Evolutionary conservation across 495 filamentous ascomycete genomes (phyloP), one percentile per base, ranked within the genome.

Genomic region (Opeltia flavorubescens): DNA sequence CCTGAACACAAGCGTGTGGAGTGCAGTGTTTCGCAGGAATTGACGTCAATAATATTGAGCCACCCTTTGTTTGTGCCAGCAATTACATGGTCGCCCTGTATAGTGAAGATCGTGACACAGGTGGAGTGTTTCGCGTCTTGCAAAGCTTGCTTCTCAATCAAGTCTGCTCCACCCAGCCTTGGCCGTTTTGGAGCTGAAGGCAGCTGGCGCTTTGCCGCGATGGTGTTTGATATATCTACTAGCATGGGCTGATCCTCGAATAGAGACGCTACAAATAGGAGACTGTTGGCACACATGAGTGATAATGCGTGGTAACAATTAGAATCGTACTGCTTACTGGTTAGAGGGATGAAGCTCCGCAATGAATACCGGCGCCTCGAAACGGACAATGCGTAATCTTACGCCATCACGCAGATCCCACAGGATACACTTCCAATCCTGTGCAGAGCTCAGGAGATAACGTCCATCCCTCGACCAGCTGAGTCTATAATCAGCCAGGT

Each of bases 111-210:
- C 1, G 87, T 82, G 8, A 86, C 86, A 26, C 89, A 95, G 1
- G 91, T 95, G 42, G 86, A 83, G 55, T 91, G 84, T 53, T 93
- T 95, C 11, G 91, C 87, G 55, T 95, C 89, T 57, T 89, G 82
- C 7, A 84, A 84, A 2, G 82, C 82, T 58, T 89, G 84, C 56
- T 94, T 94, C 53, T 89, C 86, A 30, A 74, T 78, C 45, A 72
- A 59, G 33, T 81, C 80, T 54, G 80, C 75, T 44, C 77, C 75
- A 31, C 74, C 64, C 23, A 67, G 52, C 29, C 69, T 65, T 3
- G 75, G 65, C 44, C 87, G 75, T 57, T 80, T 81, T 5, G 87
- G 87, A 0, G 81, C 81, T 9, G 86, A 89, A 39, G 89, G 83
- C 24, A 96, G 78, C 31, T 76, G 71, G 48, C 79, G 75, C 59